Conservation (phyloP, 352 stramenopile genomes). For the Thalassiosira exigua region DNA sequence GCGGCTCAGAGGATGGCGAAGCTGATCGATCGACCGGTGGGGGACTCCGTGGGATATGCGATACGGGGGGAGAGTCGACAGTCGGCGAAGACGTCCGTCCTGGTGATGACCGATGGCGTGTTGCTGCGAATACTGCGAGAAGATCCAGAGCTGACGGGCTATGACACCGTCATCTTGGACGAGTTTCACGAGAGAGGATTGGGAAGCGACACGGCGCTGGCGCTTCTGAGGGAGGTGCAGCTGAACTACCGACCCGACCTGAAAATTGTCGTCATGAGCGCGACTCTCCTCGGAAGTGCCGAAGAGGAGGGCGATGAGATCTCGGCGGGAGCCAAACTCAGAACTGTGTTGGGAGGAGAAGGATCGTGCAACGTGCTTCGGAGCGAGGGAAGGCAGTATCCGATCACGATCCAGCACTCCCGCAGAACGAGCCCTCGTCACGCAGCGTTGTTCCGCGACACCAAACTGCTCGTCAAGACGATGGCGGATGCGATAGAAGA, state of each 20-base stretch:
- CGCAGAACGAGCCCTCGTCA: constrained; percentile 41
- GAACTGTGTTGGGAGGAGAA: constrained; percentile 49
- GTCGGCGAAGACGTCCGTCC: constrained; percentile 49
- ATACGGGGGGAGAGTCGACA: constrained; percentile 62
- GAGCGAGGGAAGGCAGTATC: constrained; percentile 68
- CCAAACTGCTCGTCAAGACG: constrained; percentile 53
- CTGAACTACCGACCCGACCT: constrained; percentile 52
- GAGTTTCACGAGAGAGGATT: constrained; percentile 79
- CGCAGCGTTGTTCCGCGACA: constrained; percentile 41
- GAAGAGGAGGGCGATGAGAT: constrained; percentile 14
- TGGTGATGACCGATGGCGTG: constrained; percentile 72
- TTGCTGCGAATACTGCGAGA: constrained; percentile 58
- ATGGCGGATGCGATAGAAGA: constrained; percentile 68
- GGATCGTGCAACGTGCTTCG: constrained; percentile 53
- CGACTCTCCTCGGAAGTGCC: constrained; percentile 62
- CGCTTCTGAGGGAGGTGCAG: constrained; percentile 65
- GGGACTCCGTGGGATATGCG: constrained; percentile 64
- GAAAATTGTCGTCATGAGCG: constrained; percentile 71
- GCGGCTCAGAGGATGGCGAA: constrained; percentile 63
- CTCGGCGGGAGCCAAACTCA: constrained; percentile 40
- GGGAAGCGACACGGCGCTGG: constrained; percentile 61
- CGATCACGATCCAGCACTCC: constrained; percentile 54
- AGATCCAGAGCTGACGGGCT: constrained; percentile 64
- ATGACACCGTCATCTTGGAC: constrained; percentile 68
- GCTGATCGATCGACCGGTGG: constrained; percentile 37